Evolutionary conservation across 1,284 basidiomycete species (phyloP), one percentile per base, ranked within the genome.

Genomic region (Microbotryomycetes sp.): DNA sequence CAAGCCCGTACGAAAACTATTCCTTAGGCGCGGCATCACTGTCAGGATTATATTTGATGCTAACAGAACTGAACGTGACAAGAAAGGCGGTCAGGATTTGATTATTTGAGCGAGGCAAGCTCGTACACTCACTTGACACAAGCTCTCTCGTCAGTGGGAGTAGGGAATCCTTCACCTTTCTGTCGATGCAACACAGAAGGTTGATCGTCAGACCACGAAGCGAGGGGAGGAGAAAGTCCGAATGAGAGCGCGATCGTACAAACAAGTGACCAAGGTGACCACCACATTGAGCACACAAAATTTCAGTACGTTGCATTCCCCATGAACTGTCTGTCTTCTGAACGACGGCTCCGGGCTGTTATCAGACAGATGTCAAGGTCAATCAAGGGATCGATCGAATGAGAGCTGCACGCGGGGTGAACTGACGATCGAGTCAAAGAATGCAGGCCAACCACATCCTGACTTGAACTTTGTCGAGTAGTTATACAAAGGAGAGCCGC

Each of bases 221-320:
- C 36, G 19, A 9, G 36, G 19, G 36, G 12, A 42, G 9, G n/a
- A 29, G 23, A 22, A 9, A 16, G 49, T 45, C 54, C 7, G 54
- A 5, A 55, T n/a, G 16, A 42, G 9, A 25, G 15, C 14, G 32
- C 32, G 36, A 42, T 42, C 36, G 26, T 55, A 76, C 69, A 60
- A 78, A 77, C 1, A 77, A 71, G 31, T 78, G 76, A 1, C 77
- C 77, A n/a, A 77, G 62, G 62, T 79, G 77, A 28, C 77, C 76
- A 2, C 75, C 76, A 59, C 77, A 79, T 49, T 72, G 71, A 54
- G 72, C 66, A 65, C 77, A 79, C 0, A 74, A 73, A 49, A 78
- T 77, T 66, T 79, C 77, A 47, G 73, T 76, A 14, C 77, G 70
- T 42, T 63, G 36, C 74, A 77, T 79, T 7, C 77, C 77, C 58